Evolutionary conservation across 352 stramenopile genomes (phyloP), one percentile per base, ranked within the genome.

Genomic region (Globisporangium irregulare): DNA sequence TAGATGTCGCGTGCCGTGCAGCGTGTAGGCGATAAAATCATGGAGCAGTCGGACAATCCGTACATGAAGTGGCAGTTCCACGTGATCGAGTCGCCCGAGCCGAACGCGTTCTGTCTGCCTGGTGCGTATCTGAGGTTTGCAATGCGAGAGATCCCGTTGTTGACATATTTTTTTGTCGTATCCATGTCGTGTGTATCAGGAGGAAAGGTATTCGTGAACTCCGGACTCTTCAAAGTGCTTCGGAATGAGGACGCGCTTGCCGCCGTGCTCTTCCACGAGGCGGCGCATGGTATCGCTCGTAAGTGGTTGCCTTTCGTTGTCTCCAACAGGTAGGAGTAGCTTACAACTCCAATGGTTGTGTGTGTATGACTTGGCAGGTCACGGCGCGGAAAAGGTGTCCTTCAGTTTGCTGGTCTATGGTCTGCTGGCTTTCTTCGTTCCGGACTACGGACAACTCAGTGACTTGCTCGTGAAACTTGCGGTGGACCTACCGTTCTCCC

Each of bases 41-140:
- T 73, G 3, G 54, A 78, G 53, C 72, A 86, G 60, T 70, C 82
- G 18, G 65, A 78, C 20, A 74, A 73, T 10, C 66, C 76, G 27
- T 75, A 71, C 63, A 88, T 93, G 74, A 86, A 89, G 62, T 93
- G 84, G 84, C 74, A 78, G 60, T 92, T 92, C 59, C 79, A 88
- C 54, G 82, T 91, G 53, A 81, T 92, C 29, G 76, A 89, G 36
- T 77, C 80, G 18, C 77, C 79, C 41, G 82, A 90, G 65, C 82
- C 84, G 4, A 92, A 92, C 59, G 84, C 84, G 43, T 92, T 92
- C 59, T 92, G 84, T 54, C 69, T 92, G 22, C 82, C 84, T 38
- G 84, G 84, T 41, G 12, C 0, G 64, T 3, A 5, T 57, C 8
- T 20, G 15, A 56, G 22, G 8, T 15, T 22, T 61, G 15, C 22